Conservation (phyloP, 169 alveolate genomes). For the Neospora caninum region DNA sequence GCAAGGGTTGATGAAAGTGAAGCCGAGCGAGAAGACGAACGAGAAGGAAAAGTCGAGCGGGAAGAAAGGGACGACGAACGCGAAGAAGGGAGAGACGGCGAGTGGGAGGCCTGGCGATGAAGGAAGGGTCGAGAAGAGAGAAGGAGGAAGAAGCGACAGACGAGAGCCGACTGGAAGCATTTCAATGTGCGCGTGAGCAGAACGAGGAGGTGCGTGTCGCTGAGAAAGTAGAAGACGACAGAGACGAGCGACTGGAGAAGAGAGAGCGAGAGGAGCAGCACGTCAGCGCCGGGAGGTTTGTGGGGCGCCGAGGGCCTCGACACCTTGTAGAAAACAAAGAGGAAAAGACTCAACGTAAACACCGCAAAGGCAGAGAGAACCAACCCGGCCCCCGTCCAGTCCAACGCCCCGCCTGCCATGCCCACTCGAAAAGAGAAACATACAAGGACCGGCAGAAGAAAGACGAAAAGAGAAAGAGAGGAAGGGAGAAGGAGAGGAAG, state of each 20-base stretch:
- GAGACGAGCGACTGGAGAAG: neutral
- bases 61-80: too few relatives aligned
- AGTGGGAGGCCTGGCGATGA: neutral
- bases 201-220: neutral
- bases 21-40: neutral
- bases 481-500: neutral
- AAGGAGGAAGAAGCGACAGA: neutral
- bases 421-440: too few relatives aligned
- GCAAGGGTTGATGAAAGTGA: neutral
- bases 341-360: neutral
- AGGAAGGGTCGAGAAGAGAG: neutral
- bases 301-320: neutral
- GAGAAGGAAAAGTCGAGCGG: neutral
- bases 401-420: neutral
- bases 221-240: neutral
- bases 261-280: neutral
- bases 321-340: neutral
- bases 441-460: neutral
- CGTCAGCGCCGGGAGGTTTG: neutral
- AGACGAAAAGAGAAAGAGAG: neutral
- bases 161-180: slow-evolving; percentile 8
- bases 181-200: neutral
- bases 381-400: neutral
- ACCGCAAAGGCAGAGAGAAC: neutral
- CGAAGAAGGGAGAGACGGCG: neutral